These are phyloP conservation scores for Teratosphaeria zuluensis DNA, from an alignment of 2,329 filamentous ascomycete species.

Conservation along the genomic window DNA sequence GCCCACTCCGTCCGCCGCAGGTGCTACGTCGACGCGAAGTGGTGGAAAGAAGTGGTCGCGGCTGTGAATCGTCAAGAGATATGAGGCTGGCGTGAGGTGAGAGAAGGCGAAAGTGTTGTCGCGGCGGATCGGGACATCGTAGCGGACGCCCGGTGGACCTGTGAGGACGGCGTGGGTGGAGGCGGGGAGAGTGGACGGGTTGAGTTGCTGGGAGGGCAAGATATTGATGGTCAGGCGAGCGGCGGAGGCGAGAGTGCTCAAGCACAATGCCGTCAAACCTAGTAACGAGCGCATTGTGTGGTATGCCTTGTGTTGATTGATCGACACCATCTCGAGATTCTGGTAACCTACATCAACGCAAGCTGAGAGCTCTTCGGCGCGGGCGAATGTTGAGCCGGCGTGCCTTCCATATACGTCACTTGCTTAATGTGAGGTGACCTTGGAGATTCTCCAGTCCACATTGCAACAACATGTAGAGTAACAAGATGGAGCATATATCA, in stretches of 20 bases:
- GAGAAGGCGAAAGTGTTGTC: slow-evolving; percentile 66
- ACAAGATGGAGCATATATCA: background rate
- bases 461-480: background rate
- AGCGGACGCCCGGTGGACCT: slow-evolving; percentile 30
- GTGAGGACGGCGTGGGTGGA: slow-evolving; percentile 56
- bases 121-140: slow-evolving; percentile 55
- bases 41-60: slow-evolving; percentile 66
- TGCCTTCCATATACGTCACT: background rate
- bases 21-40: slow-evolving; percentile 63
- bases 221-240: slow-evolving; percentile 44
- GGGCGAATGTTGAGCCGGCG: background rate
- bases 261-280: background rate
- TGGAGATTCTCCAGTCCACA: no score
- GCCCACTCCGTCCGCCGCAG: slow-evolving; percentile 27
- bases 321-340: background rate
- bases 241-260: slow-evolving; percentile 24
- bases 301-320: background rate
- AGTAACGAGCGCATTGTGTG: background rate
- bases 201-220: slow-evolving; percentile 22
- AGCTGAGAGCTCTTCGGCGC: background rate
- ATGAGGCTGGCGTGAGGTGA: slow-evolving; percentile 62
- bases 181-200: slow-evolving; percentile 39
- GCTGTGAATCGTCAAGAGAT: slow-evolving; percentile 73
- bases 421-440: background rate
- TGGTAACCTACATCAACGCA: no score